Conservation (phyloP, 139 green algal species). For the Closterium sp. region DNA sequence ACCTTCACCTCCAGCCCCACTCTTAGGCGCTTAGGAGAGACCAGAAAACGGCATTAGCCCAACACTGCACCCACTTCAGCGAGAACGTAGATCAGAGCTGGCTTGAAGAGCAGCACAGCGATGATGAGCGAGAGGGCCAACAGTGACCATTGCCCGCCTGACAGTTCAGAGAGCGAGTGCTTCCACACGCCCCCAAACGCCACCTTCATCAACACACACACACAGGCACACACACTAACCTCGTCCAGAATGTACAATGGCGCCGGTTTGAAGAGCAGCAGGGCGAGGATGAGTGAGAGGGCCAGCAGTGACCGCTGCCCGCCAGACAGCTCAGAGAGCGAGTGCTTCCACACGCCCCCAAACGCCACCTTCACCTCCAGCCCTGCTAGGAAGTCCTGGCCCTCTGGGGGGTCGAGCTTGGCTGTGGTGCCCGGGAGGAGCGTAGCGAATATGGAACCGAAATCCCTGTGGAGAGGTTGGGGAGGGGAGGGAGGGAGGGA, state of each 20-base stretch:
- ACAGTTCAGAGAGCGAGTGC: slow-evolving; percentile 92
- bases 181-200: slow-evolving; percentile 98
- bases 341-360: slow-evolving; percentile 96
- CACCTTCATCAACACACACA: too few relatives aligned
- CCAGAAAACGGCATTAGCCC: too few relatives aligned
- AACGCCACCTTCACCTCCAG: slow-evolving; percentile 95
- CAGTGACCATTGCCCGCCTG: slow-evolving; percentile 89
- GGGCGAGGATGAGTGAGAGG: slow-evolving; percentile 92
- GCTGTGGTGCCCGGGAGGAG: slow-evolving; percentile 91
- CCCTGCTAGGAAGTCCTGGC: slow-evolving; percentile 59
- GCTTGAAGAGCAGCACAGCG: slow-evolving; percentile 96
- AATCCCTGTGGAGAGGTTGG: slow-evolving; percentile 63
- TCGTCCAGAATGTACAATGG: slow-evolving; percentile 99
- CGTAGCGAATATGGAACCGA: slow-evolving; percentile 94
- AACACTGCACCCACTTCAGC: slow-evolving; percentile 89
- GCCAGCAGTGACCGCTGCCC: slow-evolving; percentile 94
- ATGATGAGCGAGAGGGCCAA: slow-evolving; percentile 96
- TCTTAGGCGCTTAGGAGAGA: too few relatives aligned
- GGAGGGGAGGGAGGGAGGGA: too few relatives aligned
- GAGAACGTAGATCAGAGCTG: slow-evolving; percentile 98
- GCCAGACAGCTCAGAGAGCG: slow-evolving; percentile 90
- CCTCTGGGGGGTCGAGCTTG: slow-evolving; percentile 88
- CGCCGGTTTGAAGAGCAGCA: slow-evolving; percentile 97
- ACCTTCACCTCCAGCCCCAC: slow-evolving; percentile 88
- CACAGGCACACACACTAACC: slow-evolving; percentile 55